Conservation (phyloP, 1,139 yeast species). For the Saccharomycopsis hybrid region DNA sequence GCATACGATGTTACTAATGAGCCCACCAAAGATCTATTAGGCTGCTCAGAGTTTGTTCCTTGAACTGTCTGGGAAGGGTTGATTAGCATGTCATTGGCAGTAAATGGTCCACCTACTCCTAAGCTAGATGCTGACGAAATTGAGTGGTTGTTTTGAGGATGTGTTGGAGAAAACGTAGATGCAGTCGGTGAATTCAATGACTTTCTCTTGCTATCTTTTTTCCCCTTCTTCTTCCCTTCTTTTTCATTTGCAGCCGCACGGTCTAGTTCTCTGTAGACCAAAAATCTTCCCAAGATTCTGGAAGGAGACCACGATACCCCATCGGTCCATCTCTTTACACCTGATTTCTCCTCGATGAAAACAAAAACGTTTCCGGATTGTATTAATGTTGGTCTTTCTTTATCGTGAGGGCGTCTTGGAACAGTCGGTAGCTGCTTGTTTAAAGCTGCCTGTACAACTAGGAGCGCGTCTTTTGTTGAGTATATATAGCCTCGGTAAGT, state of each 20-base stretch:
- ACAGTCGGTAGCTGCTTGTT: slow-evolving; percentile 58
- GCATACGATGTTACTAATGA: slow-evolving; percentile 56
- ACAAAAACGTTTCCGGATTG: slow-evolving; percentile 78
- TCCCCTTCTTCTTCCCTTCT: slow-evolving; percentile 31
- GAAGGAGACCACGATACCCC: slow-evolving; percentile 92
- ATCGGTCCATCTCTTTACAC: slow-evolving; percentile 91
- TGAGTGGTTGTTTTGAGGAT: slow-evolving; percentile 8
- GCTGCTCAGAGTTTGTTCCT: too few relatives aligned
- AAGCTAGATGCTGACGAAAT: background rate
- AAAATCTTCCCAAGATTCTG: slow-evolving; percentile 73
- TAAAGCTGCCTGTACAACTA: slow-evolving; percentile 73
- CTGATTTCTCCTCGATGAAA: slow-evolving; percentile 74
- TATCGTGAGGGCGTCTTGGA: slow-evolving; percentile 74
- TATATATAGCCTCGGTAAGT: slow-evolving; percentile 76
- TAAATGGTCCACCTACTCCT: background rate
- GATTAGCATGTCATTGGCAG: background rate
- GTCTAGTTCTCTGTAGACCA: slow-evolving; percentile 76
- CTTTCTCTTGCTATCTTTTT: slow-evolving; percentile 27
- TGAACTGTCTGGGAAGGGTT: background rate
- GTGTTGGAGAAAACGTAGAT: slow-evolving; percentile 2
- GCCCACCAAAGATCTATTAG: slow-evolving; percentile 40
- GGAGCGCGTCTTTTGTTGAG: slow-evolving; percentile 74
- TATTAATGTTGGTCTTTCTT: slow-evolving; percentile 62
- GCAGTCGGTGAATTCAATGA: slow-evolving; percentile 18
- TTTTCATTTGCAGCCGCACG: slow-evolving; percentile 35